phyloP scores from a whole-genome alignment of 192 early-diverging fungal genomes.

The Gigaspora rosea region DNA sequence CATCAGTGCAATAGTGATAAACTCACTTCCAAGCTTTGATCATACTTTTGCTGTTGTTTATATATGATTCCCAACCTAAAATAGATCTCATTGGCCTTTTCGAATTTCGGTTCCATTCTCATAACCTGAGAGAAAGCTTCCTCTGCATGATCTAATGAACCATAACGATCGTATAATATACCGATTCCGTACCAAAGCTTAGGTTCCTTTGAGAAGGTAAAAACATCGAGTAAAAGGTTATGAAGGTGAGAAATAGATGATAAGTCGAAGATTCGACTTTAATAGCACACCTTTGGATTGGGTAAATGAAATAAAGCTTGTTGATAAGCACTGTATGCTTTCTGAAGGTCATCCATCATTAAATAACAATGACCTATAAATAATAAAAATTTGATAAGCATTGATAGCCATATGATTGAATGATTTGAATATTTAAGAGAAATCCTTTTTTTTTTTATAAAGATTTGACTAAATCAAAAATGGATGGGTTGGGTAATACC shows the following conservation, averaged over 20 bases:
- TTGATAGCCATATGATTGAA: neutral
- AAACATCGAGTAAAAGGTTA: neutral
- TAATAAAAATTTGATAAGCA: neutral
- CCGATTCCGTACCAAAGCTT: conserved; percentile 99
- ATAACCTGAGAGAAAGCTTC: conserved; percentile 95
- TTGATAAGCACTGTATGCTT: conserved; percentile 95
- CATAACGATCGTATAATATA: conserved; percentile 96
- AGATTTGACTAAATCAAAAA: neutral
- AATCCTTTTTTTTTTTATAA: no score
- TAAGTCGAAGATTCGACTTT: neutral
- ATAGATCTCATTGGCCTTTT: conserved; percentile 97
- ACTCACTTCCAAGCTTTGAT: conserved; percentile 65
- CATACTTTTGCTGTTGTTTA: conserved; percentile 85
- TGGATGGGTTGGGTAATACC: no score
- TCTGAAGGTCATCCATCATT: conserved; percentile 93
- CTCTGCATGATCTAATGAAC: conserved; percentile 95
- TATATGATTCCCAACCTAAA: conserved; percentile 98
- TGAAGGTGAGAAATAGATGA: neutral
- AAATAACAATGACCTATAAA: conserved; percentile 88
- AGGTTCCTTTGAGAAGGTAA: conserved; percentile 68
- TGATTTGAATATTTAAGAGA: neutral
- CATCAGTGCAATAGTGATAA: neutral
- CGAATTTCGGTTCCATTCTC: conserved; percentile 93
- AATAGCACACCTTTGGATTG: conserved; percentile 74
- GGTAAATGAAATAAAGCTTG: conserved; percentile 91